Conservation (phyloP, 2,329 filamentous ascomycete species). For the Stagonosporopsis vannaccii region DNA sequence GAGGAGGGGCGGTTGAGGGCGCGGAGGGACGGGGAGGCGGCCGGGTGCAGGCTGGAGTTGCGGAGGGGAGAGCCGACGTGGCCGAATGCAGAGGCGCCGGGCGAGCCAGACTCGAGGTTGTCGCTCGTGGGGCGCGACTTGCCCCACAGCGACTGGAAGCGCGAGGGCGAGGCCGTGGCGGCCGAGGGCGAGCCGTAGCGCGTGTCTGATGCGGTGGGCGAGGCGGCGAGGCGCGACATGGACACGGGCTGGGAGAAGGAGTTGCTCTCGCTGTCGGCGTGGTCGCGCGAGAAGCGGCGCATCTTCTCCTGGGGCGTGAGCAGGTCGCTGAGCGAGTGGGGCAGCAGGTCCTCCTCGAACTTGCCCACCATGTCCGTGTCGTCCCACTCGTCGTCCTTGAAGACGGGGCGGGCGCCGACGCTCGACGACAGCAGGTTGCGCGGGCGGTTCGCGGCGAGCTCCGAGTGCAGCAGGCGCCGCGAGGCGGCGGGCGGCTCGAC, state of each 20-base stretch:
- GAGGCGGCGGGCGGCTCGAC: slow-evolving; percentile 67
- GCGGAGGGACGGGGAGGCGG: slow-evolving; percentile 59
- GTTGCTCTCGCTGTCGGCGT: slow-evolving; percentile 61
- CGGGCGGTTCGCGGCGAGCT: slow-evolving; percentile 62
- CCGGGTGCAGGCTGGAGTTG: slow-evolving; percentile 63
- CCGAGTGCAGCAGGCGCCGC: slow-evolving; percentile 69
- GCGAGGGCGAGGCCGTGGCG: slow-evolving; percentile 63
- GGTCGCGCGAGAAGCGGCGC: slow-evolving; percentile 65
- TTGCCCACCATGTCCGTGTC: slow-evolving; percentile 64
- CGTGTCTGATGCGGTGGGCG: slow-evolving; percentile 53
- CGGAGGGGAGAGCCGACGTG: slow-evolving; percentile 72
- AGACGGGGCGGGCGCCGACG: slow-evolving; percentile 57
- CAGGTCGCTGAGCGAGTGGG: slow-evolving; percentile 70
- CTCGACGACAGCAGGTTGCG: slow-evolving; percentile 67
- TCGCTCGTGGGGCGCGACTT: slow-evolving; percentile 59
- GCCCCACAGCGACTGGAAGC: slow-evolving; percentile 66
- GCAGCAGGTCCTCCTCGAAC: slow-evolving; percentile 90
- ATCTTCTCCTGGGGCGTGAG: slow-evolving; percentile 68
- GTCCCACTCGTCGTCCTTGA: slow-evolving; percentile 62
- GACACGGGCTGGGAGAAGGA: slow-evolving; percentile 54
- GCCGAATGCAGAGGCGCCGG: slow-evolving; percentile 59
- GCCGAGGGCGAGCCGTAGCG: slow-evolving; percentile 62
- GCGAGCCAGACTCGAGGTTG: slow-evolving; percentile 44
- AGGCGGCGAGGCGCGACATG: slow-evolving; percentile 59
- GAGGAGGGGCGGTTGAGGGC: slow-evolving; percentile 58